These are phyloP conservation scores for Stachybotrys chartarum DNA, from an alignment of 2,329 filamentous ascomycete genomes.

Conservation along the genomic window DNA sequence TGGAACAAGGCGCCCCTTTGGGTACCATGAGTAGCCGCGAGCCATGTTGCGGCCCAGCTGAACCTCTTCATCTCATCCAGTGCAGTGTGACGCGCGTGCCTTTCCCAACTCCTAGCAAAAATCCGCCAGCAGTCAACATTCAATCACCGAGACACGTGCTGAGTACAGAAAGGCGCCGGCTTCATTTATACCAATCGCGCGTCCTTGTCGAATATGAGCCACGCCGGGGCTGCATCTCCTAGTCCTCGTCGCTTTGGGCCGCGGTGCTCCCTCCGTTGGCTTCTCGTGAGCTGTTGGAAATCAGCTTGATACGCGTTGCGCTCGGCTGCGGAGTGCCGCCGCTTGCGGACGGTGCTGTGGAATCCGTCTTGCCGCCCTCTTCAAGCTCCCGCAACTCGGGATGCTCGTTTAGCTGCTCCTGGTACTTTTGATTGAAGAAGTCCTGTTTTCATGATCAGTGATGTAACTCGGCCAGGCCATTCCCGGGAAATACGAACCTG, in stretches of 20 bases:
- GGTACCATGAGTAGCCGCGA: too few relatives aligned
- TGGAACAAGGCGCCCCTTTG: too few relatives aligned
- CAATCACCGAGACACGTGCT: too few relatives aligned
- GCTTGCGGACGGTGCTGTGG: slow-evolving; percentile 45
- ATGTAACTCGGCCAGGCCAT: not conserved
- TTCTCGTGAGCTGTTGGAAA: slow-evolving; percentile 31
- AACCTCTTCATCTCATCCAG: too few relatives aligned
- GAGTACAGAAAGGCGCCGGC: too few relatives aligned
- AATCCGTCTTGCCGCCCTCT: slow-evolving; percentile 31
- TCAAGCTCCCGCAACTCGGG: slow-evolving; percentile 51
- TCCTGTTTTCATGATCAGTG: slow-evolving; percentile 29
- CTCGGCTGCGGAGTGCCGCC: slow-evolving; percentile 59
- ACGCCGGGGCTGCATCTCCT: slow-evolving; percentile 8
- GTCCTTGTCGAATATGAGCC: too few relatives aligned
- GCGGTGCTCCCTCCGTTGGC: slow-evolving; percentile 30
- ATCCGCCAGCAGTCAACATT: too few relatives aligned
- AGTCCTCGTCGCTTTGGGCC: slow-evolving; percentile 48
- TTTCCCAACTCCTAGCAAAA: too few relatives aligned
- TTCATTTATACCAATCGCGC: too few relatives aligned
- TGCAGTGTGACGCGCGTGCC: too few relatives aligned
- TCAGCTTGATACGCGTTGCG: slow-evolving; percentile 65
- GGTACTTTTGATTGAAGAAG: slow-evolving; percentile 47
- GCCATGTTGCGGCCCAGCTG: too few relatives aligned
- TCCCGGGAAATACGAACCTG: slow-evolving; percentile 54
- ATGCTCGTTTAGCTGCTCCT: slow-evolving; percentile 46